Evolutionary conservation across 306 rosid genomes (phyloP), one percentile per base, ranked within the genome.

Genomic region (Acacia melanoxylon): DNA sequence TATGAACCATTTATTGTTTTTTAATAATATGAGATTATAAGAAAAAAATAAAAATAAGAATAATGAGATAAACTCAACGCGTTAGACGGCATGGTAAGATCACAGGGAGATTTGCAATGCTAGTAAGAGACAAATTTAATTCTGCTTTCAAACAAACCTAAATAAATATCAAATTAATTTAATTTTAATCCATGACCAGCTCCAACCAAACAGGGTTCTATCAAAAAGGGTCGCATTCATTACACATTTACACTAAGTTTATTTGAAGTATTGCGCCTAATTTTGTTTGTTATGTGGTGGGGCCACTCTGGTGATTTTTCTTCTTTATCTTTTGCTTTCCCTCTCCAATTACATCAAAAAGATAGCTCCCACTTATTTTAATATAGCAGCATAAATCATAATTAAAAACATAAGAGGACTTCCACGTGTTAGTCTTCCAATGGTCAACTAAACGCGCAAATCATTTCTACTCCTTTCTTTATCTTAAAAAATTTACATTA

Each of bases 281-380:
- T 15, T 48, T 46, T 37, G 56, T 49, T 65, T 29, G 74, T 77
- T 83, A 80, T 46, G 27, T 72, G 27, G 68, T n/a, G 54, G 80
- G 73, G 51, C 68, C 85, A 45, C 80, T 68, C 78, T 71, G 48
- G 48, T 68, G 48, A 33, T 24, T 75, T 56, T 77, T 66, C 75
- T 67, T 4, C 61, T 17, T 25, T 48, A 72, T 76, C 81, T 12
- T 59, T 79, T 72, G 22, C 24, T 19, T 52, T 52, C 58, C n/a
- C 58, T 17, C 58, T 19, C 61, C 61, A 54, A 19, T 85, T 73
- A 52, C 80, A 68, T 52, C 71, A 68, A 59, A 46, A 20, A 14
- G 44, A 82, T 54, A 68, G 66, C 15, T 35, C n/a, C 76, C 46
- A 41, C 62, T 66, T 51, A 68, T 72, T 71, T 80, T 80, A 20